phyloP scores from a whole-genome alignment of 2,329 filamentous ascomycete genomes.

The Ambrosiella cleistominuta region DNA sequence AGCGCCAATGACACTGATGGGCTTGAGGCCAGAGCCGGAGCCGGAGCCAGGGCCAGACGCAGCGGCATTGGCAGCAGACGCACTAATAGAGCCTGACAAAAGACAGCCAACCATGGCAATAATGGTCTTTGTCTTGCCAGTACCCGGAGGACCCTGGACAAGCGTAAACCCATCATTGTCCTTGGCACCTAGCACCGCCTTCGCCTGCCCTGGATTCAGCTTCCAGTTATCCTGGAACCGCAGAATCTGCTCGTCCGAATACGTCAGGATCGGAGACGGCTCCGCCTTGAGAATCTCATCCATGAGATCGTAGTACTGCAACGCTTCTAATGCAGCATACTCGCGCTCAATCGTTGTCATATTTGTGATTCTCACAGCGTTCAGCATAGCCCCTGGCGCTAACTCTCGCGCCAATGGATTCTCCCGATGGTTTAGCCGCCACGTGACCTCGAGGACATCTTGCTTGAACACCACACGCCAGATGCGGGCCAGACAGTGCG shows the following conservation, averaged over 20 bases:
- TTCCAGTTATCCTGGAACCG: conserved; percentile 59
- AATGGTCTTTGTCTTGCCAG: conserved; percentile 97
- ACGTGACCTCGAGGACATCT: conserved; percentile 65
- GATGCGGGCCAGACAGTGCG: conserved; percentile 76
- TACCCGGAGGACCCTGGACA: conserved; percentile 88
- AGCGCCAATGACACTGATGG: conserved; percentile 6
- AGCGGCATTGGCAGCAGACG: background rate
- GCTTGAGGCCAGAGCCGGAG: background rate
- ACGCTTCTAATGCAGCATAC: conserved; percentile 73
- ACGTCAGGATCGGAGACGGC: conserved; percentile 73
- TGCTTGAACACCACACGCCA: conserved; percentile 67
- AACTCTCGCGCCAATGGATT: conserved; percentile 46
- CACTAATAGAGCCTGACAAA: conserved; percentile 38
- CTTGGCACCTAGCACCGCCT: conserved; percentile 76
- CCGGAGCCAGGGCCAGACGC: background rate
- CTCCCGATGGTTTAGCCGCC: conserved; percentile 54
- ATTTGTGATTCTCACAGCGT: conserved; percentile 71
- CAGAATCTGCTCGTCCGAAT: conserved; percentile 54
- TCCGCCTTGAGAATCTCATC: conserved; percentile 79
- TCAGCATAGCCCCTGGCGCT: conserved; percentile 49
- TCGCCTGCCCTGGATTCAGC: conserved; percentile 76
- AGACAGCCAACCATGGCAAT: conserved; percentile 87
- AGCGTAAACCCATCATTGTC: conserved; percentile 96
- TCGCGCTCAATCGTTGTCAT: conserved; percentile 91
- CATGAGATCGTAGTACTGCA: conserved; percentile 92